Evolutionary conservation across 2,329 filamentous ascomycete genomes (phyloP).

Genomic region (Dendrostoma leiphaemia): DNA sequence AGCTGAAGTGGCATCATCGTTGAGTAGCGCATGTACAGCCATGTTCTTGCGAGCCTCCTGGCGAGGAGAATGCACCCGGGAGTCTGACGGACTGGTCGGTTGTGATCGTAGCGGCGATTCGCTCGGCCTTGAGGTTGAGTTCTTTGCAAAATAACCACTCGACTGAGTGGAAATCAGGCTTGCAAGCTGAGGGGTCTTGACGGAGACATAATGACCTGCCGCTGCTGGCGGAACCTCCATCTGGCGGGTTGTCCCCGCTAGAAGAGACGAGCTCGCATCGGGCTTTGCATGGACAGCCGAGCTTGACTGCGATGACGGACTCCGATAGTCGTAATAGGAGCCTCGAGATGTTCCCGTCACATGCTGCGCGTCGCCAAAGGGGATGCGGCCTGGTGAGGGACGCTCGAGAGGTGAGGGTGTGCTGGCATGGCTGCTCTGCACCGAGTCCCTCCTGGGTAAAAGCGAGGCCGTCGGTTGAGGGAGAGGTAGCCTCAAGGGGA

Average conservation of each 20-base stretch:
- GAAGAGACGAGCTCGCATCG: not conserved
- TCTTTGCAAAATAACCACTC: not conserved
- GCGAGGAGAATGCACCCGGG: slow-evolving; percentile 2
- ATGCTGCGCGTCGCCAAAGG: slow-evolving; percentile 9
- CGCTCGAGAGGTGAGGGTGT: slow-evolving; percentile 23
- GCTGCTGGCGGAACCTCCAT: not conserved
- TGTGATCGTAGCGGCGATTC: not conserved
- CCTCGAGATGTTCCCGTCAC: not conserved
- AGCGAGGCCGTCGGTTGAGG: not conserved
- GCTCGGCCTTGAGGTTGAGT: not conserved
- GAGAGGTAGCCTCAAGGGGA: not conserved
- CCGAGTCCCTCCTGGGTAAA: not conserved
- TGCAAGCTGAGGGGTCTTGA: not conserved
- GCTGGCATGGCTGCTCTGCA: slow-evolving; percentile 22
- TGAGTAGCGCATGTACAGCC: slow-evolving; percentile 15
- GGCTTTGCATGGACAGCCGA: not conserved
- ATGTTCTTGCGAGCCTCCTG: slow-evolving; percentile 10
- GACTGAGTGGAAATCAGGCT: not conserved
- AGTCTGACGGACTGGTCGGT: not conserved
- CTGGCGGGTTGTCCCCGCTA: not conserved
- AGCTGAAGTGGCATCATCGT: slow-evolving; percentile 1
- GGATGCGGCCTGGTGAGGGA: slow-evolving; percentile 17
- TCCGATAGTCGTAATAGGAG: not conserved
- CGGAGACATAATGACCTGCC: not conserved
- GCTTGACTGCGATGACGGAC: not conserved